A percentile compares a stretch with the other conserved stretches of the same genome.
Evolutionary conservation across 2,329 filamentous ascomycete genomes (phyloP).

Genomic region (Eurotiales sp.): DNA sequence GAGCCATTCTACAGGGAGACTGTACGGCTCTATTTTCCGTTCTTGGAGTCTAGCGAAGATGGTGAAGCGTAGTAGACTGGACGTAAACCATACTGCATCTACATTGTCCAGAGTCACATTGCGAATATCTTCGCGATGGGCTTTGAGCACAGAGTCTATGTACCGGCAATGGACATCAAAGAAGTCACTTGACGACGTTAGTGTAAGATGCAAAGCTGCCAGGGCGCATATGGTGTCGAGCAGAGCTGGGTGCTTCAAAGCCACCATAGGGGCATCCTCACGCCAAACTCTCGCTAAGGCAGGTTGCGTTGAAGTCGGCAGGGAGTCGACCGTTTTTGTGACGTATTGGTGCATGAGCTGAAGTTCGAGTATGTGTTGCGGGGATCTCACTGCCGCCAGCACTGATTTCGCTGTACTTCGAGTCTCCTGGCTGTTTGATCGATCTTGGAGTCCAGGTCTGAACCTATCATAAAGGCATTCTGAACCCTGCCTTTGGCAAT

Average conservation of each 20-base stretch:
- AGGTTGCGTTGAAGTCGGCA: constrained; percentile 9
- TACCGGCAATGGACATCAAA: constrained; percentile 8
- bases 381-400: neutral
- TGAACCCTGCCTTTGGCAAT: constrained; percentile 14
- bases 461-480: constrained; percentile 16
- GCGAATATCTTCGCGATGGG: constrained; percentile 9
- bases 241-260: constrained; percentile 6
- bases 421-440: neutral
- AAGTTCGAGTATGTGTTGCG: constrained; percentile 17
- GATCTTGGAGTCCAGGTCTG: neutral
- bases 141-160: constrained; percentile 10
- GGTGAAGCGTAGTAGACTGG: constrained; percentile 8
- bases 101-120: constrained; percentile 4
- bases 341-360: constrained; percentile 11
- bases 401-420: neutral
- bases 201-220: constrained; percentile 9
- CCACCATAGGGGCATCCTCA: neutral
- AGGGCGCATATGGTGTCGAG: constrained; percentile 11
- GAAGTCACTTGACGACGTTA: constrained; percentile 5
- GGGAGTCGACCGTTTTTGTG: constrained; percentile 6
- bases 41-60: constrained; percentile 11
- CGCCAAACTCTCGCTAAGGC: constrained; percentile 9
- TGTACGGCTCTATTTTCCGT: constrained; percentile 5
- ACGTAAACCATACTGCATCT: constrained; percentile 14
- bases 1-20: constrained; percentile 10